phyloP scores from a whole-genome alignment of 257 asterid genomes.

The Anisodus acutangulus region DNA sequence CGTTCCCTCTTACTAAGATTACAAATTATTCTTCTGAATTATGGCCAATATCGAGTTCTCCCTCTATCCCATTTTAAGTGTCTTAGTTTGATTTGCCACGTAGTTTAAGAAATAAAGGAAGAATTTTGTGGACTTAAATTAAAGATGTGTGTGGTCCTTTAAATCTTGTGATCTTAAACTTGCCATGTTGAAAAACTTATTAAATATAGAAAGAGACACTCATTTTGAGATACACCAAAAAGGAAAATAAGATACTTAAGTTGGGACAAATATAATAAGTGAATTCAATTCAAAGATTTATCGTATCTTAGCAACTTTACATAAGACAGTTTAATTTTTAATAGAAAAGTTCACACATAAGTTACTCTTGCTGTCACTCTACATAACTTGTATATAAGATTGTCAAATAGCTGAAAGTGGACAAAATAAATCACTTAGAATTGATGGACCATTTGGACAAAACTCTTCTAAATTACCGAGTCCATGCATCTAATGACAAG shows the following conservation, averaged over 20 bases:
- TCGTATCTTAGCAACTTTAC: background rate
- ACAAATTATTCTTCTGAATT: background rate
- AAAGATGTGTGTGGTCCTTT: no score
- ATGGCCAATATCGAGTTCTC: background rate
- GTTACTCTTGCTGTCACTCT: background rate
- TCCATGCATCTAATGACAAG: slow-evolving; percentile 26
- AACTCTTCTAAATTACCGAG: background rate
- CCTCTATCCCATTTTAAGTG: no score
- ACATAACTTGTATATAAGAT: background rate
- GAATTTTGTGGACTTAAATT: no score
- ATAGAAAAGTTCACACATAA: background rate
- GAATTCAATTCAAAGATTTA: background rate
- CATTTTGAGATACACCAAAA: no score
- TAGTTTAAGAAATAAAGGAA: no score
- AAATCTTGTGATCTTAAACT: no score
- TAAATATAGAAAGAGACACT: no score
- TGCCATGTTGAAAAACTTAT: no score
- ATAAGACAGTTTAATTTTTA: background rate
- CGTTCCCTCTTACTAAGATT: background rate
- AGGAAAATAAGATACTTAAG: no score
- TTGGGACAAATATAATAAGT: background rate
- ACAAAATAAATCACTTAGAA: background rate
- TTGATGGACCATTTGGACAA: slow-evolving; percentile 17
- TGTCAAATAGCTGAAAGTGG: background rate
- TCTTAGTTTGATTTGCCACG: no score